A percentile compares a stretch with the other conserved stretches of the same genome.
Conservation (phyloP, 768 basidiomycete species). For the Boletus fagicola region DNA sequence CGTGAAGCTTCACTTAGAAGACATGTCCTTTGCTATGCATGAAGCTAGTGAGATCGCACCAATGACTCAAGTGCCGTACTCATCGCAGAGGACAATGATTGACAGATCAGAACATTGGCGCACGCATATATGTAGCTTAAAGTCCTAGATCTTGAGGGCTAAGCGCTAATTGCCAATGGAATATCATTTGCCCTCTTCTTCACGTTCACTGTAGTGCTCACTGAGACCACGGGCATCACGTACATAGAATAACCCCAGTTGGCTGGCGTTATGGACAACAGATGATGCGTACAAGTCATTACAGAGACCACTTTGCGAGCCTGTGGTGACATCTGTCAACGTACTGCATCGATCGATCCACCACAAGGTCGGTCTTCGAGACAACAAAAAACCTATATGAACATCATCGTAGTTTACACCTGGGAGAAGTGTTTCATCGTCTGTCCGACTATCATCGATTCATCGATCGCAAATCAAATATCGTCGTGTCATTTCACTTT, state of each 20-base stretch:
- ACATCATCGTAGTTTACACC: background rate
- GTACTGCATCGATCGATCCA: no score
- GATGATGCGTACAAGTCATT: background rate
- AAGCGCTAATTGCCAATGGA: background rate
- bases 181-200: background rate
- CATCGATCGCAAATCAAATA: background rate
- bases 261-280: background rate
- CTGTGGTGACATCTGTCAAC: constrained; percentile 1
- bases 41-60: background rate
- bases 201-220: background rate
- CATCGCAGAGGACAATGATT: background rate
- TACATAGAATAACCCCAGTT: background rate
- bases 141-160: background rate
- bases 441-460: background rate
- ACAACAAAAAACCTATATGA: background rate
- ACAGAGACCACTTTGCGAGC: background rate
- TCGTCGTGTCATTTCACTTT: background rate
- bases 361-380: background rate
- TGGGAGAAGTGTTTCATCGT: background rate
- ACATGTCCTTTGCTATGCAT: background rate
- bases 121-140: constrained; percentile 6
- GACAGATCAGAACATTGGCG: background rate
- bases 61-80: background rate
- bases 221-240: background rate
- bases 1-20: background rate